phyloP scores from a whole-genome alignment of 2,329 filamentous ascomycete species.

The Gaeumannomyces tritici region DNA sequence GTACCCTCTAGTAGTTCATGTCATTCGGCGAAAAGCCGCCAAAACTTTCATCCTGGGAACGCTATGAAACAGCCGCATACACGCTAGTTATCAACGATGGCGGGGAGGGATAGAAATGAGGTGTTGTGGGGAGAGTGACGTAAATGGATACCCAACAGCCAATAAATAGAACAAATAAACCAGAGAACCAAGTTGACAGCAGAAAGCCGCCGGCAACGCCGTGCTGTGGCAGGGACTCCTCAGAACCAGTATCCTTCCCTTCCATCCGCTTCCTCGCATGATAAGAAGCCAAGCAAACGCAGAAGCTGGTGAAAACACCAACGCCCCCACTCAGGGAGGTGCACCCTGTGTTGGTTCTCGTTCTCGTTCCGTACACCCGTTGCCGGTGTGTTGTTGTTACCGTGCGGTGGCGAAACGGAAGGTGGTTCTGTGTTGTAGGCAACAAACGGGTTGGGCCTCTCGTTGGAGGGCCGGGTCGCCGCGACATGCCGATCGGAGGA shows the following conservation, averaged over 20 bases:
- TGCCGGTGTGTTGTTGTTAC: neutral
- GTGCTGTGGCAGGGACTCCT: neutral
- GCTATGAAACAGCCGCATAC: neutral
- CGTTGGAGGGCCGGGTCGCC: neutral
- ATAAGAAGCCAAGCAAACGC: neutral
- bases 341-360: neutral
- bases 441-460: neutral
- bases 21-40: no score
- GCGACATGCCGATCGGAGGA: no score
- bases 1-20: no score
- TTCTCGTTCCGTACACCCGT: neutral
- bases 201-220: neutral
- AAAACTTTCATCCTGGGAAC: neutral
- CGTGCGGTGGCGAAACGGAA: neutral
- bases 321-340: neutral
- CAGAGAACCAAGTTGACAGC: neutral
- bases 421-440: neutral
- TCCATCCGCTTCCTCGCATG: neutral
- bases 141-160: neutral
- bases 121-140: neutral
- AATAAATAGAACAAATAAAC: neutral
- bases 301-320: neutral
- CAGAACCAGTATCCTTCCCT: neutral
- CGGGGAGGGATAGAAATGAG: neutral
- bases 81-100: neutral